phyloP scores from a whole-genome alignment of 441 rosid genomes.

The Corymbia citriodora region DNA sequence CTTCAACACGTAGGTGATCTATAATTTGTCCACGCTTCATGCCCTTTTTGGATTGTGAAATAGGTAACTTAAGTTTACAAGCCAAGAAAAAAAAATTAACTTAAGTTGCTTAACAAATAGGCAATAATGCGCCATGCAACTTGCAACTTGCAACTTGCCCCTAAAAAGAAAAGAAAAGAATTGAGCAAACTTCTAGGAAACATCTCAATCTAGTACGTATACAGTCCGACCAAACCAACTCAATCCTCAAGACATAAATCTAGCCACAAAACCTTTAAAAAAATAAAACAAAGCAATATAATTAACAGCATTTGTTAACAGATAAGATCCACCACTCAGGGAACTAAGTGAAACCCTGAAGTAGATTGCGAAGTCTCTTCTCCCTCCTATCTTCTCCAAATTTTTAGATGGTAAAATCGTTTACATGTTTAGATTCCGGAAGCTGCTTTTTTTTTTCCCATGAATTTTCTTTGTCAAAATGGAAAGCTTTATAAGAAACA shows the following conservation, averaged over 20 bases:
- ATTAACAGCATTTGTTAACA: neutral
- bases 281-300: neutral
- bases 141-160: neutral
- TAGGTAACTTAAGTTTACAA: neutral
- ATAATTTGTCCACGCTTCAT: neutral
- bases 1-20: neutral
- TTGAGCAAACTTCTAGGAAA: neutral
- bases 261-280: neutral
- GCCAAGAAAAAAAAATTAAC: neutral
- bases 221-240: neutral
- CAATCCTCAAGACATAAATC: neutral
- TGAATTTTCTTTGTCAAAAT: neutral
- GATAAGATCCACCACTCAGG: neutral
- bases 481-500: neutral
- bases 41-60: neutral
- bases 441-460: neutral
- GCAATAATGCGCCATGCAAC: neutral
- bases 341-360: neutral
- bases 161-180: neutral
- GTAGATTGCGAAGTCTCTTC: neutral
- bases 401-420: neutral
- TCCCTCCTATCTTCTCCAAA: neutral
- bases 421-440: neutral
- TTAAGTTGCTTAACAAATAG: neutral
- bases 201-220: neutral